phyloP scores from a whole-genome alignment of 129 eudicot genomes.

The Flaveria ramosissima region DNA sequence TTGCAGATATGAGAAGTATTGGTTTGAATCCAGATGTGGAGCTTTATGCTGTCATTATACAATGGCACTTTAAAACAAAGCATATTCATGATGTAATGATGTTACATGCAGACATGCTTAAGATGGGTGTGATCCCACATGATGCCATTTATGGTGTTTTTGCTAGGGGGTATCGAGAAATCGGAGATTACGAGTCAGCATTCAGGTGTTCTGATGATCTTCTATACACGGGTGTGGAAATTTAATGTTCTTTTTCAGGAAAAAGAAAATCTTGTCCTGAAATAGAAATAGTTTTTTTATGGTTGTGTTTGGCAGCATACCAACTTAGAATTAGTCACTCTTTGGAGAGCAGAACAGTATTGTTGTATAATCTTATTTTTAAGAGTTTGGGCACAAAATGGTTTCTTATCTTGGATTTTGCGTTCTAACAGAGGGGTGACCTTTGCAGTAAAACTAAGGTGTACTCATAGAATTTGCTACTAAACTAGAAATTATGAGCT shows the following conservation, averaged over 20 bases:
- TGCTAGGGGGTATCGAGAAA: slow-evolving; percentile 50
- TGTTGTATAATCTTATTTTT: slow-evolving; percentile 20
- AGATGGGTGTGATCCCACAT: slow-evolving; percentile 61
- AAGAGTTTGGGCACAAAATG: slow-evolving; percentile 19
- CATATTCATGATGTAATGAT: slow-evolving; percentile 51
- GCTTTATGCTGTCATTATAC: slow-evolving; percentile 45
- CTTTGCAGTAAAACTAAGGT: slow-evolving; percentile 7
- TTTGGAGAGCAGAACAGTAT: slow-evolving; percentile 1
- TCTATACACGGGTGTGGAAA: slow-evolving; percentile 13
- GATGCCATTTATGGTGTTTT: slow-evolving; percentile 45
- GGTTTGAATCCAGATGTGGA: slow-evolving; percentile 58
- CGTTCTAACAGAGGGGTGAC: neutral
- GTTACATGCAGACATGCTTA: slow-evolving; percentile 86
- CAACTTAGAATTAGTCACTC: neutral
- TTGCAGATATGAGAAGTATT: slow-evolving; percentile 58
- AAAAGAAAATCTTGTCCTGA: neutral
- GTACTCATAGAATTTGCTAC: neutral
- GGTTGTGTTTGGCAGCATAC: neutral
- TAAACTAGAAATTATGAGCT: neutral
- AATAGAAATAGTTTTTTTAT: neutral
- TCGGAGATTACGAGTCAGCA: slow-evolving; percentile 51
- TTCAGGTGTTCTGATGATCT: slow-evolving; percentile 48
- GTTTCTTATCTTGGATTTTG: slow-evolving; percentile 3
- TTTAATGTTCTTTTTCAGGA: neutral
- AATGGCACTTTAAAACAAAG: slow-evolving; percentile 51